These are phyloP conservation scores for Paxillus ammoniavirescens DNA, from an alignment of 768 basidiomycete genomes.

Conservation along the genomic window DNA sequence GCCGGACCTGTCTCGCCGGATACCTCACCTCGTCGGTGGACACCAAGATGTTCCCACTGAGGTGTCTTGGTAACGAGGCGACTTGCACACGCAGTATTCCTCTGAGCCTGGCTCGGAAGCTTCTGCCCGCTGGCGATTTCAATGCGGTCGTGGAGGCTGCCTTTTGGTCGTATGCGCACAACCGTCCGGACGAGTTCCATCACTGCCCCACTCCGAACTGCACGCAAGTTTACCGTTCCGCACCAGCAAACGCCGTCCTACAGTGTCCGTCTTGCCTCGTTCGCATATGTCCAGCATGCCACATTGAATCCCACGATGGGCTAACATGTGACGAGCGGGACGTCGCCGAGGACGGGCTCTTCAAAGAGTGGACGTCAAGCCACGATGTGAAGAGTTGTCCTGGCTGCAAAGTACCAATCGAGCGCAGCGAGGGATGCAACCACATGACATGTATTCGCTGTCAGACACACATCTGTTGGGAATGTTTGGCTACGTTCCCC, in stretches of 20 bases:
- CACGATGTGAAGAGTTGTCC: constrained; percentile 78
- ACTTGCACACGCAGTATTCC: constrained; percentile 59
- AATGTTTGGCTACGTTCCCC: constrained; percentile 69
- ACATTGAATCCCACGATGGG: constrained; percentile 61
- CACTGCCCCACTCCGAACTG: constrained; percentile 84
- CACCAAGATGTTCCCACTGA: constrained; percentile 65
- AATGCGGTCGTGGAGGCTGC: constrained; percentile 55
- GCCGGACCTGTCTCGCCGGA: constrained; percentile 54
- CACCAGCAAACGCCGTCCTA: constrained; percentile 46
- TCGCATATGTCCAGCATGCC: constrained; percentile 67
- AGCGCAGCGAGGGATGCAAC: constrained; percentile 75
- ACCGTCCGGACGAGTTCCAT: constrained; percentile 59
- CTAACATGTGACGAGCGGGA: constrained; percentile 61
- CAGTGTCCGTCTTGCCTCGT: constrained; percentile 72
- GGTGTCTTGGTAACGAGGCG: constrained; percentile 65
- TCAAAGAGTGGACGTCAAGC: constrained; percentile 59
- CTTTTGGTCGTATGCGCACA: constrained; percentile 58
- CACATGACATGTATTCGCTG: constrained; percentile 80
- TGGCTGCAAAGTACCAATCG: constrained; percentile 66
- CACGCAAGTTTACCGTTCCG: constrained; percentile 64
- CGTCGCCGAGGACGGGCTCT: constrained; percentile 50
- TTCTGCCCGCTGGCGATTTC: constrained; percentile 54
- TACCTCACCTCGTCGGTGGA: constrained; percentile 61
- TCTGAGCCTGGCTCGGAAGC: constrained; percentile 44
- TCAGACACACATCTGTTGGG: constrained; percentile 80